Conservation (phyloP, 208 protist species). For the Blastocrithidia nonstop region DNA sequence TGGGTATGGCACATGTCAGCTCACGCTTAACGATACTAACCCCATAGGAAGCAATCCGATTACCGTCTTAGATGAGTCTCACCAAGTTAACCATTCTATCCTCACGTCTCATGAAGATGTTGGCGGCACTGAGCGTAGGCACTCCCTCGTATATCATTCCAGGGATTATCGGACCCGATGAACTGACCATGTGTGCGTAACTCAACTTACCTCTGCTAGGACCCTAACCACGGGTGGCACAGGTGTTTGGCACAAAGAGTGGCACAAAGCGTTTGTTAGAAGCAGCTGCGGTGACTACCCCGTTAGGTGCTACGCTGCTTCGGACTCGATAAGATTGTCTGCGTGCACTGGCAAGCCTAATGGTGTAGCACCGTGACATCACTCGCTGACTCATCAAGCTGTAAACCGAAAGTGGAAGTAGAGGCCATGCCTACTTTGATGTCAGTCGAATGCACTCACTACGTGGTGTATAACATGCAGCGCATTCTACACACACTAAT, state of each 20-base stretch:
- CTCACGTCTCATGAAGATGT: constrained; percentile 63
- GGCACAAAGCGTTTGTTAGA: constrained; percentile 59
- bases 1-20: constrained; percentile 30
- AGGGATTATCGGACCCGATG: constrained; percentile 70
- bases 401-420: constrained; percentile 75
- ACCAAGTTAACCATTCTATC: constrained; percentile 58
- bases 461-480: constrained; percentile 1
- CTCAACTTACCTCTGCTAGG: constrained; percentile 78
- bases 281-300: constrained; percentile 56
- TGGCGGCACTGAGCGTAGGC: constrained; percentile 41
- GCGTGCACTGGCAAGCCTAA: constrained; percentile 35
- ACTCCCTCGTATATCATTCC: constrained; percentile 70
- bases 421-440: constrained; percentile 82
- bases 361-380: constrained; percentile 52
- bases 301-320: constrained; percentile 38
- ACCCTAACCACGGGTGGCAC: constrained; percentile 55
- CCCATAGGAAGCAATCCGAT: constrained; percentile 56
- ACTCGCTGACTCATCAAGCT: constrained; percentile 82
- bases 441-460: constrained; percentile 52
- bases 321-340: constrained; percentile 38
- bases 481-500: not conserved
- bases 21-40: constrained; percentile 62
- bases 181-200: constrained; percentile 61
- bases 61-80: constrained; percentile 53
- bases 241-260: constrained; percentile 75